Conservation (phyloP, 768 basidiomycete species). For the Tricholoma bakamatsutake region DNA sequence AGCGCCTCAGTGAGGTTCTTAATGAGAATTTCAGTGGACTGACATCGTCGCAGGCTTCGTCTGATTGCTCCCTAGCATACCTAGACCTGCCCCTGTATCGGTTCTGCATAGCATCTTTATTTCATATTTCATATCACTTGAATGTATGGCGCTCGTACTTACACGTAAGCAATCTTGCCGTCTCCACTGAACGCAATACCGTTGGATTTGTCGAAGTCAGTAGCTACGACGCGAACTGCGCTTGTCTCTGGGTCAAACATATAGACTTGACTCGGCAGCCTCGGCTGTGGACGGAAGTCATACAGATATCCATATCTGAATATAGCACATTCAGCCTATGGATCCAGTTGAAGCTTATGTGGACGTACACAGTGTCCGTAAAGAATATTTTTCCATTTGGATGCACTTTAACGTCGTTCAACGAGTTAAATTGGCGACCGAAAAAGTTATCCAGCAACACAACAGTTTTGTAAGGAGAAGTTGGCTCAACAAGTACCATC, state of each 20-base stretch:
- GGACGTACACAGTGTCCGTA: slow-evolving; percentile 58
- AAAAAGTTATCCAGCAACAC: slow-evolving; percentile 74
- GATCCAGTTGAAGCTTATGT: not conserved
- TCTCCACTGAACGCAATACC: slow-evolving; percentile 70
- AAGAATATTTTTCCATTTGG: slow-evolving; percentile 70
- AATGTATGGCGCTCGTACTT: slow-evolving; percentile 7
- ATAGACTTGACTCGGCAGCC: slow-evolving; percentile 74
- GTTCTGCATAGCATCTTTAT: slow-evolving; percentile 25
- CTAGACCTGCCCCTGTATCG: slow-evolving; percentile 45
- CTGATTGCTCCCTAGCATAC: slow-evolving; percentile 43
- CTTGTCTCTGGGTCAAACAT: slow-evolving; percentile 64
- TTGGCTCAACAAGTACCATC: slow-evolving; percentile 59
- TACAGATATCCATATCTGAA: slow-evolving; percentile 59
- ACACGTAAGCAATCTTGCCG: slow-evolving; percentile 64
- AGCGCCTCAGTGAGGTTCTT: not conserved
- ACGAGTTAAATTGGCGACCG: slow-evolving; percentile 75
- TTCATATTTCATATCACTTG: not conserved
- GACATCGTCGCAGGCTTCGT: slow-evolving; percentile 66
- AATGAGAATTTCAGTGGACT: slow-evolving; percentile 16
- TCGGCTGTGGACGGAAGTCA: slow-evolving; percentile 59
- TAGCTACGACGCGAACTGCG: slow-evolving; percentile 64
- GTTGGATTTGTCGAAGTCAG: slow-evolving; percentile 68
- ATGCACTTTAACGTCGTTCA: slow-evolving; percentile 75
- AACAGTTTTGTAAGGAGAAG: slow-evolving; percentile 57
- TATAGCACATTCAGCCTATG: not conserved